Conservation (phyloP, 2,329 filamentous ascomycete genomes). For the Diaporthe humulicola region DNA sequence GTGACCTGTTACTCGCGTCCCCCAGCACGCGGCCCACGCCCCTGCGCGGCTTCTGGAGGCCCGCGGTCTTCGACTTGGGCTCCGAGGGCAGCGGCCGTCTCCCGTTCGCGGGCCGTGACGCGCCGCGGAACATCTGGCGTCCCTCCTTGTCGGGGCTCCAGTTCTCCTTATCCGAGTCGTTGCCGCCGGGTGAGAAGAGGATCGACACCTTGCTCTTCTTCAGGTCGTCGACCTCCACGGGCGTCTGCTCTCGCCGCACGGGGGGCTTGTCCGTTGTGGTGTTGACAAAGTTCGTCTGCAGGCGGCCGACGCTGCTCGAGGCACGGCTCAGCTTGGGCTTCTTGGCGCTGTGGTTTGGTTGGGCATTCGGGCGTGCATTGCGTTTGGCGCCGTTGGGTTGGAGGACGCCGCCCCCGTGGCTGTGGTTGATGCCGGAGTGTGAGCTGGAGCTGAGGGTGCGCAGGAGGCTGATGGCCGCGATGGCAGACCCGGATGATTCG, state of each 20-base stretch:
- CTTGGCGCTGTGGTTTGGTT: slow-evolving; percentile 62
- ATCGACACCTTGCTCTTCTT: slow-evolving; percentile 58
- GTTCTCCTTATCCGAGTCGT: slow-evolving; percentile 96
- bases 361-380: slow-evolving; percentile 60
- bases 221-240: slow-evolving; percentile 51
- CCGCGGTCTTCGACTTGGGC: not conserved
- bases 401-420: slow-evolving; percentile 49
- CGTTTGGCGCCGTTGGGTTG: slow-evolving; percentile 74
- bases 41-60: slow-evolving; percentile 54
- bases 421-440: slow-evolving; percentile 49
- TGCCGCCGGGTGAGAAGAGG: slow-evolving; percentile 60
- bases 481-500: slow-evolving; percentile 82
- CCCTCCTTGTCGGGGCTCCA: slow-evolving; percentile 73
- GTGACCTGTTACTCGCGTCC: slow-evolving; percentile 52
- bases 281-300: slow-evolving; percentile 61
- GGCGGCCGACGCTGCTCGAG: slow-evolving; percentile 71
- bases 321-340: slow-evolving; percentile 73
- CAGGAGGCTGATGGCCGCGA: slow-evolving; percentile 85
- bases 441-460: slow-evolving; percentile 75
- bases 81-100: slow-evolving; percentile 52
- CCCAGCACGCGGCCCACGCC: slow-evolving; percentile 55
- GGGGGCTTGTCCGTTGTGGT: slow-evolving; percentile 53
- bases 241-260: slow-evolving; percentile 47
- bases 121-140: slow-evolving; percentile 48
- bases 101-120: slow-evolving; percentile 44